Evolutionary conservation across 2,329 filamentous ascomycete species (phyloP).

Genomic region (Colletotrichum phormii): DNA sequence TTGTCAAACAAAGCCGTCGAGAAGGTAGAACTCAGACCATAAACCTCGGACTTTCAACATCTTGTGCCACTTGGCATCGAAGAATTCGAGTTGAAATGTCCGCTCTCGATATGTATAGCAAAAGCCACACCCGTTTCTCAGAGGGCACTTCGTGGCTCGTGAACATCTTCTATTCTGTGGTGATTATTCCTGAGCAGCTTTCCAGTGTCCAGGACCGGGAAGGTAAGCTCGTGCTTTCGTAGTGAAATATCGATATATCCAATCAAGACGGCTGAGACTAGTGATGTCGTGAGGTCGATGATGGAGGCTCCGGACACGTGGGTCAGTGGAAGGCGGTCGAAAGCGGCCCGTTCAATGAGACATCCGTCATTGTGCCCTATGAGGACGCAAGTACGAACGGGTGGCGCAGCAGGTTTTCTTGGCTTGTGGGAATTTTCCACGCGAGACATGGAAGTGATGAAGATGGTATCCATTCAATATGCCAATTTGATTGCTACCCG

Average conservation of each 20-base stretch:
- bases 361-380: slow-evolving; percentile 23
- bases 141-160: background rate
- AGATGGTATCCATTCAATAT: background rate
- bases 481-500: background rate
- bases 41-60: background rate
- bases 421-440: slow-evolving; percentile 9
- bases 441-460: background rate
- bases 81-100: background rate
- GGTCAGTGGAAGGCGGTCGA: background rate
- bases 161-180: background rate
- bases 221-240: background rate
- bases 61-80: background rate
- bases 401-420: slow-evolving; percentile 21
- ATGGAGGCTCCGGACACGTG: slow-evolving; percentile 11
- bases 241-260: background rate
- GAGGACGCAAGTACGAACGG: slow-evolving; percentile 11
- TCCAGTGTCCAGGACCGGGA: no score
- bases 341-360: background rate
- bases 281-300: background rate
- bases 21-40: background rate
- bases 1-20: background rate
- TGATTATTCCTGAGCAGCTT: background rate
- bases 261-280: background rate
- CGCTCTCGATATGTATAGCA: background rate
- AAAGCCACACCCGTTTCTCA: background rate